Conservation (phyloP, 2,329 filamentous ascomycete genomes). For the Aspergillus udagawae region DNA sequence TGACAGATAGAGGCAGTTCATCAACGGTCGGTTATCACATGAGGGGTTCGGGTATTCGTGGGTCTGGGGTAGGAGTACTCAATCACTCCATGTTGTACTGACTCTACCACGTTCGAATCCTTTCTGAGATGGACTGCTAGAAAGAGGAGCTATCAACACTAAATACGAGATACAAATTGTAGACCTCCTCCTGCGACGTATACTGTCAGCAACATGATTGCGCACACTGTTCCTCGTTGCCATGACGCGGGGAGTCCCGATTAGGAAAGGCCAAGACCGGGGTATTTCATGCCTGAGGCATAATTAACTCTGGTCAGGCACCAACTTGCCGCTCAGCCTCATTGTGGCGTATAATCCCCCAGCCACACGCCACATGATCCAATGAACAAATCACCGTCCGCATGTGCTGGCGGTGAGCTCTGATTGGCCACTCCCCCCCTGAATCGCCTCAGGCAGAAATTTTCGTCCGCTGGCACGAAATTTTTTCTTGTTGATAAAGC, state of each 20-base stretch:
- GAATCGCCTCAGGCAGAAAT: slow-evolving; percentile 17
- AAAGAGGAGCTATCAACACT: neutral
- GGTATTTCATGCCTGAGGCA: neutral
- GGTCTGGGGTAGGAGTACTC: neutral
- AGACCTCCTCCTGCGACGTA: neutral
- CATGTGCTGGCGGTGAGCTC: slow-evolving; percentile 1
- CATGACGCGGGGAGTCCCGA: neutral
- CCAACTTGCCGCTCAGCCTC: neutral
- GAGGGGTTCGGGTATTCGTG: slow-evolving; percentile 1
- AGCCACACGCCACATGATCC: neutral
- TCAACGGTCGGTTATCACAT: neutral
- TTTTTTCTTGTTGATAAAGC: neutral
- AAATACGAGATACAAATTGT: neutral
- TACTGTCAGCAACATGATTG: too few species aligned
- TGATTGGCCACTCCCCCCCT: slow-evolving; percentile 1
- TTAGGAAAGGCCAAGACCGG: neutral
- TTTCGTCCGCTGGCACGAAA: slow-evolving; percentile 1
- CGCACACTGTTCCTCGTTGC: neutral
- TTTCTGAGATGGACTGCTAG: neutral
- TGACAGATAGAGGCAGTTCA: neutral
- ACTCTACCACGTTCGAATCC: neutral
- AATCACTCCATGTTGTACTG: too few species aligned
- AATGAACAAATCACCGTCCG: neutral
- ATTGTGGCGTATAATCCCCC: neutral
- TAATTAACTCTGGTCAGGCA: neutral